Base-by-base conservation (phyloP, 257 asterid species). In the Haberlea rhodopensis region DNA sequence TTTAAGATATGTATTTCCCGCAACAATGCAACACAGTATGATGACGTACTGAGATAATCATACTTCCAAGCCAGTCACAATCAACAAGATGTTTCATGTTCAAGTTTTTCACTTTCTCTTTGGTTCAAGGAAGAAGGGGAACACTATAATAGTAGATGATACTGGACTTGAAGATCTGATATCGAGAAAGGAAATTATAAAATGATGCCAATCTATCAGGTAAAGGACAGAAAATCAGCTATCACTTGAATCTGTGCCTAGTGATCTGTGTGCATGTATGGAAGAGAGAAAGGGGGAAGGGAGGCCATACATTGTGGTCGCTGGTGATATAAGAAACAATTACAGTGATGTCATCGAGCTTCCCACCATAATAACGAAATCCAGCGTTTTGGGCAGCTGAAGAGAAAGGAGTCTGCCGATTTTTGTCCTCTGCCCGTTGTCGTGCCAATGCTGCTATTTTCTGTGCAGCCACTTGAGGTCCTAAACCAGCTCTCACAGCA, bases 301-400 rank as follows among this genome's bases (percentile, higher is more conserved):
- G 73, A 5, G 51, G 6, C 22, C 81, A 28, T 85, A 91, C 99
- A 29, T 81, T 82, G 53, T 82, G 72, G 29, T 82, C 85, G 53
- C 84, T 84, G 69, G 88, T 64, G 59, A 90, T 82, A 55, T 80
- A 90, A 32, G 99, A 94, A 27, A 90, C 96, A 18, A 87, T 87
- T 1, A 90, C 97, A 26, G 99, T 90, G 71, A 90, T 79, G 81
- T 90, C 97, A 71, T 90, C 97, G 10, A 92, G 96, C 69, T 92
- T 92, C 45, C 99, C 99, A 65, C 99, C 99, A 69, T 87, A 78
- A 66, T 87, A 92, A 28, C 94, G 96, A 65, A 81, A 81, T 16
- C 99, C 99, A 25, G 97, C 97, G 59, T 94, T 95, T 73, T 89
- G 97, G 20, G 99, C 99, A 57, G 99, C 96, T 46, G 95, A 13